Base-by-base conservation (phyloP, 2,329 filamentous ascomycete genomes). In the Talaromyces sp. region DNA sequence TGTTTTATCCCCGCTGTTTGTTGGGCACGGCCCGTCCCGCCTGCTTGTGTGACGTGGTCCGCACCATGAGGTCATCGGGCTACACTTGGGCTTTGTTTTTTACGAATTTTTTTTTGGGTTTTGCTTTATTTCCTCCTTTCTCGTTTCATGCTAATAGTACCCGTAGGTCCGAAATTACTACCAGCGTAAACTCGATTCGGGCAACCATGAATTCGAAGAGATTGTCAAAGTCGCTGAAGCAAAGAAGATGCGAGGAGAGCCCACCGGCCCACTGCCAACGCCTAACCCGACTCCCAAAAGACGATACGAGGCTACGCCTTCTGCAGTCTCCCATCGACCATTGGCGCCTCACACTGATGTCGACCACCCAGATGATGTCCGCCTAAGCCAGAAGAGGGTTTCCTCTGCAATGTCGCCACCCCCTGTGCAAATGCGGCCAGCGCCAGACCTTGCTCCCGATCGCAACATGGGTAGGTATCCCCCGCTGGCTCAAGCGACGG, bases 91-190 rank as follows among this genome's bases (percentile, higher is more conserved):
- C 28, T 33, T 40, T 54, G 27, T 53, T 16, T 52, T 56, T 30
- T 51, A 27, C 16, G 18, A 51, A n/a, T 30, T 53, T 53, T 47
- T 47, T n/a, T 14, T 23, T 23, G 2, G 12, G 27, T 27, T 53
- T 52, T 50, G 56, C 53, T 59, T 56, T 40, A 23, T 30, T 63
- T 52, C 23, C 9, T 53, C 18, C 50, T 47, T 36, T 27, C 53
- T 34, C 27, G 33, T 60, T 31, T 44, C 18, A 28, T 12, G 50
- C 60, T 67, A 44, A 63, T 50, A 64, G 28, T 60, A 56, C 2
- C 52, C 55, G 9, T 50, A 81, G 79, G 80, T 82, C 54, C 81
- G 80, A 71, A 82, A 82, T 60, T 80, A 81, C 65, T 82, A 77
- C 63, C 72, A 78, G 61, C 75, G 80, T 51, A 75, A 75, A 51